A percentile compares a stretch with the other conserved stretches of the same genome.
phyloP scores from a whole-genome alignment of 495 filamentous ascomycete species.

The Penicillium pulvis region DNA sequence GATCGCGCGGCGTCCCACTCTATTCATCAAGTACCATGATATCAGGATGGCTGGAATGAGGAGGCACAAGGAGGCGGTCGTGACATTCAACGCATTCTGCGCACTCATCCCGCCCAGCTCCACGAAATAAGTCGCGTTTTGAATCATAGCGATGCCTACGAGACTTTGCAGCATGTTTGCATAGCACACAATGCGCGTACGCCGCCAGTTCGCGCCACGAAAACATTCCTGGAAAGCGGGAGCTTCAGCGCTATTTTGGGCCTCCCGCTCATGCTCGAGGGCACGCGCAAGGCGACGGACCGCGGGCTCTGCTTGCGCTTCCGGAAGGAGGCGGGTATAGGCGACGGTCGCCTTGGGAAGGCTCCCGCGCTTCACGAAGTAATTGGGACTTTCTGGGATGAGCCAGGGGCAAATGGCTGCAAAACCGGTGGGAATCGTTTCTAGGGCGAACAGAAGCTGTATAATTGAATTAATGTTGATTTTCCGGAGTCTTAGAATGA shows the following conservation, averaged over 20 bases:
- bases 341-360: background rate
- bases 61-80: conserved; percentile 26
- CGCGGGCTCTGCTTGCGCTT: background rate
- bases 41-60: conserved; percentile 19
- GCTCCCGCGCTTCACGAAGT: background rate
- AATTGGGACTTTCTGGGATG: background rate
- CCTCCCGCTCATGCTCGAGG: background rate
- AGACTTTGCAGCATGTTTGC: conserved; percentile 24
- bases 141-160: conserved; percentile 25
- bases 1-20: conserved; percentile 11
- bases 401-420: background rate
- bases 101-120: conserved; percentile 24
- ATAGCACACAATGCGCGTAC: conserved; percentile 32
- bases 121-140: conserved; percentile 31
- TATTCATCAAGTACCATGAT: conserved; percentile 22
- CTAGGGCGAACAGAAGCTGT: background rate
- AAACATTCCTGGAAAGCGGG: conserved; percentile 23
- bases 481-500: no score
- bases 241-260: background rate
- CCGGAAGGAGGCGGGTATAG: background rate
- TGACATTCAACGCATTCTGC: conserved; percentile 21
- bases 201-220: conserved; percentile 29
- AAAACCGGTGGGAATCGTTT: background rate
- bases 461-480: no score
- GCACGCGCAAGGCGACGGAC: background rate